Conservation (phyloP, 1,284 basidiomycete species). For the Leccinum cinnamomeum region DNA sequence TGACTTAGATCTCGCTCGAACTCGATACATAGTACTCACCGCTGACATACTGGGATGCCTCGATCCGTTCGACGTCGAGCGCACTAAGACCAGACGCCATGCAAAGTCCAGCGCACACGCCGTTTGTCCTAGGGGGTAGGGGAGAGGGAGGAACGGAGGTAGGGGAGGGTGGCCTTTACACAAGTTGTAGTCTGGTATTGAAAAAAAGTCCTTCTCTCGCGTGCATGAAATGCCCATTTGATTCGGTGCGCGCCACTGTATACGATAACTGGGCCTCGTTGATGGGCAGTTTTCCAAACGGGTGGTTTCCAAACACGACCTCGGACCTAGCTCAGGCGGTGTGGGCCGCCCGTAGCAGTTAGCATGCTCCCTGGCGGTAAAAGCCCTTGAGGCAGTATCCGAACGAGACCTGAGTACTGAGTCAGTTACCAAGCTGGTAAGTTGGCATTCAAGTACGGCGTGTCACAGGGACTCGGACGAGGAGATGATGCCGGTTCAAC, state of each 20-base stretch:
- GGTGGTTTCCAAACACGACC: too few relatives aligned
- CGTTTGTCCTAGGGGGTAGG: background rate
- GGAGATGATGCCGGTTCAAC: too few relatives aligned
- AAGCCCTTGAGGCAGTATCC: too few relatives aligned
- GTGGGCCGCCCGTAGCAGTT: background rate
- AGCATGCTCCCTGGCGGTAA: background rate
- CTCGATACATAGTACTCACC: slow-evolving; percentile 20
- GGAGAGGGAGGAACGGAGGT: background rate
- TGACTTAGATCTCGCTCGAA: background rate
- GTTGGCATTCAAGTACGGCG: too few relatives aligned
- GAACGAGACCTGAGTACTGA: too few relatives aligned
- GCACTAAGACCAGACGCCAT: slow-evolving; percentile 12
- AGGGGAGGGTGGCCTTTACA: background rate
- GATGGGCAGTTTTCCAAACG: too few relatives aligned
- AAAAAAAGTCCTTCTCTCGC: background rate
- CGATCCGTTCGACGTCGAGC: slow-evolving; percentile 7
- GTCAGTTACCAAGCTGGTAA: too few relatives aligned
- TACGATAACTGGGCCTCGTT: too few relatives aligned
- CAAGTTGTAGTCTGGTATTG: too few relatives aligned
- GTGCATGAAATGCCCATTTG: background rate
- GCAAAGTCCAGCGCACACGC: background rate
- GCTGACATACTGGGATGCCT: slow-evolving; percentile 27
- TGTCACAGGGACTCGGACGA: too few relatives aligned
- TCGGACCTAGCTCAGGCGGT: too few relatives aligned
- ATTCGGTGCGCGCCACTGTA: too few relatives aligned